Evolutionary conservation across 441 rosid species (phyloP).

Genomic region (Bruguiera hainesii): DNA sequence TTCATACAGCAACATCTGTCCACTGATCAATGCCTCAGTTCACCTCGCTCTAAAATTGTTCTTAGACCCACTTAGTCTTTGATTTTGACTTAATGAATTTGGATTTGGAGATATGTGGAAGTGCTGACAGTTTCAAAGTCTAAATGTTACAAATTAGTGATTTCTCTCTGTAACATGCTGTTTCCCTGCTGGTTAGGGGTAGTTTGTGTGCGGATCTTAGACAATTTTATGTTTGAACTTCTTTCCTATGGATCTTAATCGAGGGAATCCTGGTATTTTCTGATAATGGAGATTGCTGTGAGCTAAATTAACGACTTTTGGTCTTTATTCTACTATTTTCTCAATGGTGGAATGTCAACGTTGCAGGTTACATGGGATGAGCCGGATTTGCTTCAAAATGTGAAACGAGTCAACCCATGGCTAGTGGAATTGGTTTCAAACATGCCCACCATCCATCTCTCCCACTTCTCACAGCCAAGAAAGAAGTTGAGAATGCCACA

Average conservation of each 20-base stretch:
- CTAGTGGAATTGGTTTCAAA: constrained; percentile 79
- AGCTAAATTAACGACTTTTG: neutral
- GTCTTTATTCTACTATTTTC: neutral
- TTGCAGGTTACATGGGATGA: constrained; percentile 96
- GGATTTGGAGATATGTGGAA: too few relatives aligned
- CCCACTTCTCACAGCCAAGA: constrained; percentile 76
- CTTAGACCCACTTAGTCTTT: too few relatives aligned
- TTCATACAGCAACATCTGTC: too few relatives aligned
- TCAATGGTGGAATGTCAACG: neutral
- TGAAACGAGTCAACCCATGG: constrained; percentile 95
- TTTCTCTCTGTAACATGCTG: neutral
- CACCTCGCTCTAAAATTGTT: too few relatives aligned
- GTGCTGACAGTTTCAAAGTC: too few relatives aligned
- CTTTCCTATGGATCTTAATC: neutral
- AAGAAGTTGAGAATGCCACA: constrained; percentile 77
- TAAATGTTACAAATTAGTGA: too few relatives aligned
- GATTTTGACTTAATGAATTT: too few relatives aligned
- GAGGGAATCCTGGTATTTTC: neutral
- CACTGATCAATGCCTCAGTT: too few relatives aligned
- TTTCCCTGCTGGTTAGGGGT: neutral
- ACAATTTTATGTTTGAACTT: neutral
- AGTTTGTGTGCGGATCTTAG: neutral
- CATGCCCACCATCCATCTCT: constrained; percentile 58
- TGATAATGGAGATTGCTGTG: neutral
- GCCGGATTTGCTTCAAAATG: constrained; percentile 92